These are phyloP conservation scores for Entonaema liquescens DNA, from an alignment of 495 filamentous ascomycete genomes.

Conservation along the genomic window DNA sequence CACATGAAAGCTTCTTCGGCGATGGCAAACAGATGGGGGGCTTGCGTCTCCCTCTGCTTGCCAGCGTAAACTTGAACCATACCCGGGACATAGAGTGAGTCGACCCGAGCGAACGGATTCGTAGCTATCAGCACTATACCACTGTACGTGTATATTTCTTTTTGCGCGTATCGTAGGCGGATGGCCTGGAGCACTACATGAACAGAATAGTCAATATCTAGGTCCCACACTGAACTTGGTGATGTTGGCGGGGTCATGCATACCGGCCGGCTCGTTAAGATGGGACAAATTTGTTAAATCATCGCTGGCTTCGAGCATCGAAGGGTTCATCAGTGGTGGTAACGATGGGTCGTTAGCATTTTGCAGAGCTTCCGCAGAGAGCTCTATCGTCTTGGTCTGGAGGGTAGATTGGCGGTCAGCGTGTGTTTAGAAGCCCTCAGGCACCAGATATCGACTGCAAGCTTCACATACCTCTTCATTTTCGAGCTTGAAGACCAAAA, in stretches of 20 bases:
- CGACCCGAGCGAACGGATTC: slow-evolving; percentile 97
- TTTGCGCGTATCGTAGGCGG: slow-evolving; percentile 95
- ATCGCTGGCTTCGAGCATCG: slow-evolving; percentile 98
- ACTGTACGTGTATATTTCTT: slow-evolving; percentile 99
- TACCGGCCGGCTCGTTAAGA: slow-evolving; percentile 98
- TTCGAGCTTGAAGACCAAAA: slow-evolving; percentile 82
- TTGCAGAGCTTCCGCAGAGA: slow-evolving; percentile 80
- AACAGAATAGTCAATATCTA: slow-evolving; percentile 26
- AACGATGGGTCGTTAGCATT: slow-evolving; percentile 72
- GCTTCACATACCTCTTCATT: slow-evolving; percentile 83
- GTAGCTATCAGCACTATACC: slow-evolving; percentile 99
- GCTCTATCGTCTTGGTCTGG: slow-evolving; percentile 81
- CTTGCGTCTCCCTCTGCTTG: slow-evolving; percentile 94
- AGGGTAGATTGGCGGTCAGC: slow-evolving; percentile 33
- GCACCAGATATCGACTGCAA: slow-evolving; percentile 15
- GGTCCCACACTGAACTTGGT: slow-evolving; percentile 47
- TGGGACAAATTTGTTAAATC: slow-evolving; percentile 98
- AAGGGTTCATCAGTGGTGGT: slow-evolving; percentile 96
- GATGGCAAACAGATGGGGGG: slow-evolving; percentile 98
- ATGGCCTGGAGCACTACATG: slow-evolving; percentile 91
- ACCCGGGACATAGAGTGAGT: slow-evolving; percentile 97
- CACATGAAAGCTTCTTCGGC: slow-evolving; percentile 98
- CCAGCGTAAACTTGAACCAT: slow-evolving; percentile 99
- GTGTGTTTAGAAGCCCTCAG: not conserved
- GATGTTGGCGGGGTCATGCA: slow-evolving; percentile 32